Percentiles rank a stretch among this genome's conserved stretches.
Evolutionary conservation across 108 stramenopile species (phyloP).

Genomic region (Parietichytrium sp.): DNA sequence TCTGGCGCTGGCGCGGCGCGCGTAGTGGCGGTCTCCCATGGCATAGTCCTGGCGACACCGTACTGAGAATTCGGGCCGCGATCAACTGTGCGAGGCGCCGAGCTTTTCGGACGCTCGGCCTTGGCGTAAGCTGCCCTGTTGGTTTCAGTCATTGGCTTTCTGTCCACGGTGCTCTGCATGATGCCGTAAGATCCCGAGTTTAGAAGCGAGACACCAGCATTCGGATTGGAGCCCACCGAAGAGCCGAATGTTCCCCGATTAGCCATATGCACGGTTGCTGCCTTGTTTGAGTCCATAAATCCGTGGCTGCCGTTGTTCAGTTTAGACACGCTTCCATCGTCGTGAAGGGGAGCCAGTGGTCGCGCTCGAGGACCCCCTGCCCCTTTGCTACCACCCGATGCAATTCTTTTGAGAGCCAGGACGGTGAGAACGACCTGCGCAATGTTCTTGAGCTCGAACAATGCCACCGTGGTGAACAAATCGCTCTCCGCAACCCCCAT

Average conservation of each 20-base stretch:
- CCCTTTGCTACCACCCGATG: constrained; percentile 41
- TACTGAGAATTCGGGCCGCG: constrained; percentile 8
- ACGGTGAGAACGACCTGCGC: constrained; percentile 53
- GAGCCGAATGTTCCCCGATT: neutral
- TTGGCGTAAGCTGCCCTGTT: neutral
- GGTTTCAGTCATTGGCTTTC: constrained; percentile 21
- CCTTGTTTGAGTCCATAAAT: constrained; percentile 20
- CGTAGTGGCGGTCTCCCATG: too few species aligned
- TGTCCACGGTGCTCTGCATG: neutral
- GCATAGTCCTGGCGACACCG: constrained; percentile 2
- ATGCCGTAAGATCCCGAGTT: neutral
- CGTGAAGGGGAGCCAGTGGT: neutral
- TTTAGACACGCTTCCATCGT: constrained; percentile 19
- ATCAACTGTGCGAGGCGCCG: neutral
- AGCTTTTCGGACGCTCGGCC: neutral
- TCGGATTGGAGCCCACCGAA: neutral
- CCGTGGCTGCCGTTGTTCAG: neutral
- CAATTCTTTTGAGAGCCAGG: constrained; percentile 47
- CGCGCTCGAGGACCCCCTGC: constrained; percentile 45
- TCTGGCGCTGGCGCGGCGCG: too few species aligned
- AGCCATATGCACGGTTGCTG: neutral
- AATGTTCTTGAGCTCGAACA: constrained; percentile 55
- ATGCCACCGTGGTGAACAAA: constrained; percentile 55
- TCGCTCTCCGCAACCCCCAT: constrained; percentile 57
- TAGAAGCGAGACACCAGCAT: neutral